phyloP scores from a whole-genome alignment of 2,329 filamentous ascomycete genomes.

The Sordariomycetes sp. region DNA sequence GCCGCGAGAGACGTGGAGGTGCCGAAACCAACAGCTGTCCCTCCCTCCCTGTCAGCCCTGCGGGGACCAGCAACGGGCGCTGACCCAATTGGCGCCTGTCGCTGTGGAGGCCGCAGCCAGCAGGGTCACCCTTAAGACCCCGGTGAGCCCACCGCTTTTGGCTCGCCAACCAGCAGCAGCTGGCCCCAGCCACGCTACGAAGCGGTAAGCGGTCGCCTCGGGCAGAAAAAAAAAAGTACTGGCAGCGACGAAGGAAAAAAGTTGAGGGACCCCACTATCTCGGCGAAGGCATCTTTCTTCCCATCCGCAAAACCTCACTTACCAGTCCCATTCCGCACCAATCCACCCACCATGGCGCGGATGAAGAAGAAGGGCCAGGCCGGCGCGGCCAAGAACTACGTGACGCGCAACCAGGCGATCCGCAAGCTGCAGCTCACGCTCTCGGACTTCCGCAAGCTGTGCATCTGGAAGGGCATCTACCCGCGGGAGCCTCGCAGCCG shows the following conservation, averaged over 20 bases:
- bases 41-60: background rate
- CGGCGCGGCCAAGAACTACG: constrained; percentile 95
- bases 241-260: constrained; percentile 15
- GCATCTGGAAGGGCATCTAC: constrained; percentile 99
- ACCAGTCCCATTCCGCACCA: background rate
- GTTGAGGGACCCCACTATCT: constrained; percentile 6
- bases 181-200: background rate
- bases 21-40: background rate
- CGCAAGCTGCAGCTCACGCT: constrained; percentile 96
- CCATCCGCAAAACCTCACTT: background rate
- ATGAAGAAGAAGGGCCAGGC: constrained; percentile 89
- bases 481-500: constrained; percentile 92
- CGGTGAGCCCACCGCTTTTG: background rate
- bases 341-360: constrained; percentile 42
- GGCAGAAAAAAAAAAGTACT: constrained; percentile 10
- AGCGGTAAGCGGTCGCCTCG: constrained; percentile 5
- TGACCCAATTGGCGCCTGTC: background rate
- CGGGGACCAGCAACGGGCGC: background rate
- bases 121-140: background rate
- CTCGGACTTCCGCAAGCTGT: constrained; percentile 92
- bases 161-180: background rate
- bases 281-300: background rate
- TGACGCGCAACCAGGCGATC: constrained; percentile 91
- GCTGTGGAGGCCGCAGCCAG: background rate
- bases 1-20: background rate